Conservation (phyloP, 805 yeast genomes). For the Metschnikowia similis region DNA sequence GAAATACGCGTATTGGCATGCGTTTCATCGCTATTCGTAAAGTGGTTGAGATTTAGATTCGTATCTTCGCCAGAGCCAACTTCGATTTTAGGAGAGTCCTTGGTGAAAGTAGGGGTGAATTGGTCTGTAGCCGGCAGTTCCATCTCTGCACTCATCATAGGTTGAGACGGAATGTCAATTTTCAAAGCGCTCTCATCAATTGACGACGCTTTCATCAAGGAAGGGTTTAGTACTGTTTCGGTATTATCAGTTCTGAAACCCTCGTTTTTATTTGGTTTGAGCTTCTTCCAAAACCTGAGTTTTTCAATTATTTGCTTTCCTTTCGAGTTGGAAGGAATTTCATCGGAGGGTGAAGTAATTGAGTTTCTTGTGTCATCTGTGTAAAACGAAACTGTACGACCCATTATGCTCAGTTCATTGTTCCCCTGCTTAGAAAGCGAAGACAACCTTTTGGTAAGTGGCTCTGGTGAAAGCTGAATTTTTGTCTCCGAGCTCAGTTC, state of each 20-base stretch:
- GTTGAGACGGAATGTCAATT: slow-evolving; percentile 2
- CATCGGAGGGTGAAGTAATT: not conserved
- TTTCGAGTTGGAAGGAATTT: slow-evolving; percentile 7
- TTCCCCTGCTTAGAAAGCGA: not conserved
- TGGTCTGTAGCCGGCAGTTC: not conserved
- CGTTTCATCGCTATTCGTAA: not conserved
- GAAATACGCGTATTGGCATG: not conserved
- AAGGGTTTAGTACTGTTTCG: not conserved
- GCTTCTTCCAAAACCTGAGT: slow-evolving; percentile 37
- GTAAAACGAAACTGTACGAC: slow-evolving; percentile 22
- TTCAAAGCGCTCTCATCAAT: slow-evolving; percentile 3
- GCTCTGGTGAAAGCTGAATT: not conserved
- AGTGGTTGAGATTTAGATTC: not conserved
- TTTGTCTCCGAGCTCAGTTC: not conserved
- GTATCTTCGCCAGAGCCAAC: not conserved
- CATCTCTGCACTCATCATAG: not conserved
- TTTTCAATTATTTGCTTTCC: slow-evolving; percentile 27
- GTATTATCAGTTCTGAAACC: not conserved
- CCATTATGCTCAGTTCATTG: slow-evolving; percentile 7
- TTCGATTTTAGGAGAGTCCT: not conserved
- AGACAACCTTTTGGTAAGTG: not conserved
- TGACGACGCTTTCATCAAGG: not conserved
- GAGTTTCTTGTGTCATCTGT: slow-evolving; percentile 17
- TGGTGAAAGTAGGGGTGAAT: not conserved
- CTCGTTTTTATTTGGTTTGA: slow-evolving; percentile 12